A percentile compares a stretch with the other conserved stretches of the same genome.
These are phyloP conservation scores for Seiridium unicorne DNA, from an alignment of 2,329 filamentous ascomycete species.

Conservation along the genomic window DNA sequence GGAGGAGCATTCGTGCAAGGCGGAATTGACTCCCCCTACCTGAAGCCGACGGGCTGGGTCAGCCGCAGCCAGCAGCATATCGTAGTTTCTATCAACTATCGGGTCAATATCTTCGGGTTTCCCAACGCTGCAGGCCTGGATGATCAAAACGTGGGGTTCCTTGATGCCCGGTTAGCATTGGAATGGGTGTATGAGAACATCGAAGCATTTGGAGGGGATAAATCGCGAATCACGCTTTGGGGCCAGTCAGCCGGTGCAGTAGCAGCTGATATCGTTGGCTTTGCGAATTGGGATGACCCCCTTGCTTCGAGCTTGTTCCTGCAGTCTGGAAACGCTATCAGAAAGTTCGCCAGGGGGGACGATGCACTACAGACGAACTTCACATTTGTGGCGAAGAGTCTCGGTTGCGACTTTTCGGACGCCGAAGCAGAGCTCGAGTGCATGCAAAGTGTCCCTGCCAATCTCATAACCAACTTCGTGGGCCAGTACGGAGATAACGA, in stretches of 20 bases:
- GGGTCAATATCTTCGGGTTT: slow-evolving; percentile 36
- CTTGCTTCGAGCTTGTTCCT: slow-evolving; percentile 8
- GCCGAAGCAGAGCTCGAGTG: slow-evolving; percentile 32
- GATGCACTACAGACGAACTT: slow-evolving; percentile 32
- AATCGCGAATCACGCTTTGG: slow-evolving; percentile 12
- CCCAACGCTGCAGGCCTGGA: slow-evolving; percentile 27
- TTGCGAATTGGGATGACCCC: slow-evolving; percentile 9
- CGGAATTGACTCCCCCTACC: slow-evolving; percentile 16
- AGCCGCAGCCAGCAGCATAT: slow-evolving; percentile 25
- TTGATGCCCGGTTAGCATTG: slow-evolving; percentile 32
- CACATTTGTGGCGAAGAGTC: slow-evolving; percentile 35
- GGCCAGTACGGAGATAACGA: slow-evolving; percentile 14
- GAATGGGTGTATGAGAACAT: slow-evolving; percentile 36
- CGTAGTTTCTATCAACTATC: slow-evolving; percentile 33
- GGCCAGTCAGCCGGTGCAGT: slow-evolving; percentile 12
- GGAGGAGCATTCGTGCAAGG: slow-evolving; percentile 10
- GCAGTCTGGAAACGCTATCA: slow-evolving; percentile 8
- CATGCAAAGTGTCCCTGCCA: slow-evolving; percentile 31
- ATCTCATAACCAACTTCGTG: slow-evolving; percentile 30
- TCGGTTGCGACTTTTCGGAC: slow-evolving; percentile 31
- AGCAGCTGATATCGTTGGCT: slow-evolving; percentile 6
- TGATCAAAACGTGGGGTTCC: slow-evolving; percentile 28
- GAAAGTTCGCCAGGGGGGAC: slow-evolving; percentile 8
- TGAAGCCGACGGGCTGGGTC: slow-evolving; percentile 22
- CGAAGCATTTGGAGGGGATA: slow-evolving; percentile 30